Conservation (phyloP, 2,329 filamentous ascomycete species). For the Neonectria hederae region DNA sequence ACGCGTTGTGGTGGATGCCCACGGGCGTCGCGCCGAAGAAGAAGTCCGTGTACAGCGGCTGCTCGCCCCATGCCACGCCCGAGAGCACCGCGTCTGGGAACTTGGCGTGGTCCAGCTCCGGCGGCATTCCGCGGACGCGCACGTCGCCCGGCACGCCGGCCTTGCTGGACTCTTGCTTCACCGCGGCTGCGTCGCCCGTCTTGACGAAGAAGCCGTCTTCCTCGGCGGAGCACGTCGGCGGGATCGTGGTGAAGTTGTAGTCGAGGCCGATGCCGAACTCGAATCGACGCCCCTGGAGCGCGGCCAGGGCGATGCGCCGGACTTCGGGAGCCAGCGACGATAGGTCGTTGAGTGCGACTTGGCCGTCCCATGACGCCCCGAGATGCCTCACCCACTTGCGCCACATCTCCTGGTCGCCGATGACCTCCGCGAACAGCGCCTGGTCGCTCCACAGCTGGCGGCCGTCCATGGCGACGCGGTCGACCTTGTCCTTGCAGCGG, state of each 20-base stretch:
- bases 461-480: conserved; percentile 39
- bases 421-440: conserved; percentile 50
- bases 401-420: conserved; percentile 52
- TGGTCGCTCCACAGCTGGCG: conserved; percentile 53
- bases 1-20: conserved; percentile 52
- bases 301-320: conserved; percentile 40
- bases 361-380: conserved; percentile 47
- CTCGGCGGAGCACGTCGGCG: conserved; percentile 49
- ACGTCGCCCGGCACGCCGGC: conserved; percentile 45
- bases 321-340: conserved; percentile 31
- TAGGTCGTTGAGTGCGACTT: conserved; percentile 22
- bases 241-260: conserved; percentile 50
- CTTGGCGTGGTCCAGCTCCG: conserved; percentile 37
- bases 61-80: conserved; percentile 42
- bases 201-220: conserved; percentile 49
- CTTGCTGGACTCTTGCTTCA: conserved; percentile 39
- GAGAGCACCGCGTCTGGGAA: conserved; percentile 26
- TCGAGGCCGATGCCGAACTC: conserved; percentile 53
- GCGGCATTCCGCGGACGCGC: conserved; percentile 42
- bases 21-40: conserved; percentile 49
- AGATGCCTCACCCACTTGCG: conserved; percentile 46
- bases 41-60: conserved; percentile 50
- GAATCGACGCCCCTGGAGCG: conserved; percentile 44
- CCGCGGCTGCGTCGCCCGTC: conserved; percentile 37
- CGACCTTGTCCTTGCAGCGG: conserved; percentile 44